A percentile compares a stretch with the other conserved stretches of the same genome.
Conservation (phyloP, 108 stramenopile genomes). For the Skeletonema costatum region DNA sequence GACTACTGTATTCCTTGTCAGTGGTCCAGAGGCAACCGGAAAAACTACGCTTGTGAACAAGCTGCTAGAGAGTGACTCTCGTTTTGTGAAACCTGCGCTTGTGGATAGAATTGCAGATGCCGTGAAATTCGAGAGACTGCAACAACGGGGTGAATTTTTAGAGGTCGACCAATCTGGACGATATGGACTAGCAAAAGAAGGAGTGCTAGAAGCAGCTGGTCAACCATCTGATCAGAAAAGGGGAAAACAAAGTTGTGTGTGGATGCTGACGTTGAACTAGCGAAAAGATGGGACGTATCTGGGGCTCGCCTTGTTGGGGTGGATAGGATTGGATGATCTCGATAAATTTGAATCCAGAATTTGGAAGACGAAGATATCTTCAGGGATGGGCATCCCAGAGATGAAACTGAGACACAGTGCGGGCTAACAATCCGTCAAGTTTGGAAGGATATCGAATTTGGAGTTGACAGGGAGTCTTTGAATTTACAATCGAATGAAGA, state of each 20-base stretch:
- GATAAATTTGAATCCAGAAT: conserved; percentile 65
- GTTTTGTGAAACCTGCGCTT: conserved; percentile 48
- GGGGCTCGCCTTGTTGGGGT: conserved; percentile 75
- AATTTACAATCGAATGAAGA: conserved; percentile 88
- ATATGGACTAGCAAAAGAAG: conserved; percentile 70
- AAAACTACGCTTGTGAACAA: conserved; percentile 70
- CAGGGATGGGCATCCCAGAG: conserved; percentile 53
- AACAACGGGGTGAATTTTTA: conserved; percentile 63
- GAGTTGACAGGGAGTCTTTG: conserved; percentile 83
- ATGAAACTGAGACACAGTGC: conserved; percentile 63
- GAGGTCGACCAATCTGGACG: conserved; percentile 49
- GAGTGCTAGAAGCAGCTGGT: conserved; percentile 57
- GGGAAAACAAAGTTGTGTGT: conserved; percentile 62
- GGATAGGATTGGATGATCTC: conserved; percentile 76
- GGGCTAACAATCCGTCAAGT: conserved; percentile 64
- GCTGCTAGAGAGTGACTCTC: conserved; percentile 57
- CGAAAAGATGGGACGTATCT: conserved; percentile 53
- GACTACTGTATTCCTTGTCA: conserved; percentile 71
- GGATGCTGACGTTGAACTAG: conserved; percentile 73
- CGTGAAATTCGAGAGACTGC: conserved; percentile 62
- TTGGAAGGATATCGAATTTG: conserved; percentile 83
- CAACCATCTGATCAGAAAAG: conserved; percentile 15
- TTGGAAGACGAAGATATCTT: conserved; percentile 57
- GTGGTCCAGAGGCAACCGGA: conserved; percentile 81
- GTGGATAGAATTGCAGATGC: conserved; percentile 57